Evolutionary conservation across 2,329 filamentous ascomycete genomes (phyloP), one percentile per base, ranked within the genome.

Genomic region (Aphanocladium album): DNA sequence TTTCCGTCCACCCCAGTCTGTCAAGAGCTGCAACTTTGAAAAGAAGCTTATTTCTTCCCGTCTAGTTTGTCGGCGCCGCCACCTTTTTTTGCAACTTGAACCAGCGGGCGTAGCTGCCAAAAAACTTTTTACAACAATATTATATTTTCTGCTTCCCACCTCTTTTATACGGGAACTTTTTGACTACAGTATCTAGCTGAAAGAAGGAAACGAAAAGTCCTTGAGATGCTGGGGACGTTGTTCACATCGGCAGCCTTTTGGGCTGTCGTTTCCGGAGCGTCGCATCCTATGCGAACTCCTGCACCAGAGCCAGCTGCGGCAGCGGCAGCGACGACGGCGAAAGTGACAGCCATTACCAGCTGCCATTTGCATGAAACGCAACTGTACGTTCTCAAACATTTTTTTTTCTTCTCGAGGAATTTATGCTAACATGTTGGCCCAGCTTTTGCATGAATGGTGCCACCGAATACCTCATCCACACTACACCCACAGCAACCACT

Each of bases 401-500:
- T 17, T 11, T 9, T 35, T 17, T n/a, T 1, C 5, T n/a, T 5
- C 19, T 50, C 12, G 19, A 7, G 12, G 17, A 16, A 30, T 5
- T n/a, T 8, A 33, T 54, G 12, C 60, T 62, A 54, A 62, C 43
- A 57, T 43, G 53, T 55, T 2, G 45, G 0, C 5, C 5, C 62
- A 81, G 79, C 16, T 76, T 72, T 63, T 83, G 80, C 65, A 72
- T 80, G 65, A 76, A 73, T 43, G 76, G 73, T 50, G 68, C 71
- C 11, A 72, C 72, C 0, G 78, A 80, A 67, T 81, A 77, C 58
- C 64, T 72, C 39, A 73, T 80, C 23, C 73, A 75, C 54, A 73
- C 77, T 3, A 79, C 80, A 7, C 75, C 77, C 2, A 88, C 83
- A 4, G 79, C 78, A 19, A 85, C 81, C 1, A 78, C 79, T 50